Evolutionary conservation across 108 stramenopile genomes (phyloP), one percentile per base, ranked within the genome.

Genomic region (Skeletonema menzelii): DNA sequence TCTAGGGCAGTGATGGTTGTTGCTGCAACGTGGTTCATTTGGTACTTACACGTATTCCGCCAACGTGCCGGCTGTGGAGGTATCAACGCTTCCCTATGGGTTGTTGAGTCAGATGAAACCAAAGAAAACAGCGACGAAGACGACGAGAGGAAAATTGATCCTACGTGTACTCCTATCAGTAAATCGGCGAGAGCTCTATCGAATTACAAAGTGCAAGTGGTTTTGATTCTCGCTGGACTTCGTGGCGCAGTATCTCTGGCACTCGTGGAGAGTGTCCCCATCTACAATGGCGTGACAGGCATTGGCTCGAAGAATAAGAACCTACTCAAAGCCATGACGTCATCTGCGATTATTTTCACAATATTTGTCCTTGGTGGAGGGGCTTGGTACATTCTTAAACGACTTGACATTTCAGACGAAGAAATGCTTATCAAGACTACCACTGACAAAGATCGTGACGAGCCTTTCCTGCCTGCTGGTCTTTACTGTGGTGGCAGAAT

Each of bases 181-280:
- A 80, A 76, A 75, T 75, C 79, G 15, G 79, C 79, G 34, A 46
- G 74, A 40, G 79, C 79, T 1, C 35, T 82, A 46, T 70, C 71
- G 13, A 76, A 80, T 55, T 32, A 28, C 49, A 73, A 74, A 55
- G 92, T 90, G 3, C 94, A 95, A 66, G 59, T 89, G 5, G 88
- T 95, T 67, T 65, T 95, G 17, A 67, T 92, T 56, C 72, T 93
- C 5, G 86, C 95, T 24, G 95, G 95, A 13, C 84, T 95, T 5
- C 82, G 95, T n/a, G 95, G 95, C n/a, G 95, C 92, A 19, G 92
- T 95, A 8, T 88, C 88, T 17, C 89, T 93, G 53, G 91, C 95
- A 15, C 83, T 95, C 13, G 92, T 95, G 19, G 92, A 93, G 68
- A 95, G 84, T 59, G 82, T 95, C 55, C 92, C 92, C 10, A 84